These are phyloP conservation scores for Cetradonia linearis DNA, from an alignment of 495 filamentous ascomycete genomes.

Conservation along the genomic window DNA sequence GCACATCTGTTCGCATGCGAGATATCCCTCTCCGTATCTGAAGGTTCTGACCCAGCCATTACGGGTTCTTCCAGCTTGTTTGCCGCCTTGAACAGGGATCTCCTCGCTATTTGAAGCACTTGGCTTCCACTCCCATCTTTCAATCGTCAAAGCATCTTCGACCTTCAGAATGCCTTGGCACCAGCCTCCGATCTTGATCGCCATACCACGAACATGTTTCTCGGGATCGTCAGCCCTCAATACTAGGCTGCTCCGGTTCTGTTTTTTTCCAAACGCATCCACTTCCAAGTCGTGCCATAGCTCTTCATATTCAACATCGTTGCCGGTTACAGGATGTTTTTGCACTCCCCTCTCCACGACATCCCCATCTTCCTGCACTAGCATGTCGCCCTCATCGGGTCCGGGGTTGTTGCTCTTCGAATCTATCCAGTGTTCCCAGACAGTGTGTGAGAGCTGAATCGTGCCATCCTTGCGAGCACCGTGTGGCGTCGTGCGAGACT, in stretches of 20 bases:
- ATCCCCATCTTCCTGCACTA: constrained; percentile 29
- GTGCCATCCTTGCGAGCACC: constrained; percentile 8
- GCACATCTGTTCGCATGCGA: constrained; percentile 20
- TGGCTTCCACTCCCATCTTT: constrained; percentile 36
- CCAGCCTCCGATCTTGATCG: constrained; percentile 39
- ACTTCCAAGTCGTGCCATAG: constrained; percentile 34
- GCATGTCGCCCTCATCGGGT: constrained; percentile 44
- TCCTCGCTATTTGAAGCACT: neutral
- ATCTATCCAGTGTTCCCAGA: constrained; percentile 46
- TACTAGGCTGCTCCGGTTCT: constrained; percentile 25
- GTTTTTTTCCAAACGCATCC: constrained; percentile 19
- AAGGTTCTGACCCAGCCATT: constrained; percentile 17
- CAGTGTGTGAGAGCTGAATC: constrained; percentile 24
- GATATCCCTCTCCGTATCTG: constrained; percentile 9
- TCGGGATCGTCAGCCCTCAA: constrained; percentile 28
- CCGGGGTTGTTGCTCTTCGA: constrained; percentile 32
- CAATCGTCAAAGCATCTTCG: constrained; percentile 31
- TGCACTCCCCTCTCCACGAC: constrained; percentile 42
- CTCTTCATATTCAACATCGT: constrained; percentile 43
- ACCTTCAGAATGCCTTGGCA: constrained; percentile 38
- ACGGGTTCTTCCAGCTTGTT: neutral
- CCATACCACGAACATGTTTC: constrained; percentile 31
- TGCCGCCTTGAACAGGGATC: neutral
- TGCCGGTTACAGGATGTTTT: constrained; percentile 35
- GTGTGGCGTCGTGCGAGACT: constrained; percentile 23